phyloP scores from a whole-genome alignment of 2,329 filamentous ascomycete genomes.

The Talaromyces sp. region DNA sequence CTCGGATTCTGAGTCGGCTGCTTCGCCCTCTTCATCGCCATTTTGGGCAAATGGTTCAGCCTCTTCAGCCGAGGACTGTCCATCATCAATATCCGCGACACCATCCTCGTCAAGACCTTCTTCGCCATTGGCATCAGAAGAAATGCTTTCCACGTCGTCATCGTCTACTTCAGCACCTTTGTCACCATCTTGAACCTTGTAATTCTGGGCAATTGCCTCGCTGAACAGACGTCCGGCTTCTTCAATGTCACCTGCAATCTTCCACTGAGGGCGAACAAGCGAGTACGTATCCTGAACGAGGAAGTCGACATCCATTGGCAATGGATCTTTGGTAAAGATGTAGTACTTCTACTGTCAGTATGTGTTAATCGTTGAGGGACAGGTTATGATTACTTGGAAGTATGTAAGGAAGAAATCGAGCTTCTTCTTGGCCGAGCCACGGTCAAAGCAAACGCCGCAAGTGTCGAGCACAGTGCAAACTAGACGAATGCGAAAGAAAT shows the following conservation, averaged over 20 bases:
- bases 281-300: conserved; percentile 89
- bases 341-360: conserved; percentile 66
- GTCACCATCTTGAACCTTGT: conserved; percentile 72
- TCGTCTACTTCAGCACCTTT: conserved; percentile 70
- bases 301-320: conserved; percentile 98
- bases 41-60: conserved; percentile 45
- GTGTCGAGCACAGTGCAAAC: conserved; percentile 88
- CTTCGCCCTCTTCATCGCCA: conserved; percentile 42
- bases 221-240: conserved; percentile 82
- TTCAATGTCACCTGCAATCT: conserved; percentile 72
- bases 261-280: conserved; percentile 86
- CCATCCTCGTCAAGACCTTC: conserved; percentile 67
- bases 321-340: conserved; percentile 78
- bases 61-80: conserved; percentile 50
- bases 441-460: conserved; percentile 93
- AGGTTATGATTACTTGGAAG: conserved; percentile 62
- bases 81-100: conserved; percentile 55
- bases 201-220: conserved; percentile 84
- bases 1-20: conserved; percentile 67
- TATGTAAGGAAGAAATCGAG: conserved; percentile 96
- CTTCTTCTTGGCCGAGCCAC: conserved; percentile 91
- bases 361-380: background rate
- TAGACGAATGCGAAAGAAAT: conserved; percentile 92
- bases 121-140: conserved; percentile 75
- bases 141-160: conserved; percentile 65